phyloP scores from a whole-genome alignment of 192 early-diverging fungal genomes.

The Coemansia sp. region DNA sequence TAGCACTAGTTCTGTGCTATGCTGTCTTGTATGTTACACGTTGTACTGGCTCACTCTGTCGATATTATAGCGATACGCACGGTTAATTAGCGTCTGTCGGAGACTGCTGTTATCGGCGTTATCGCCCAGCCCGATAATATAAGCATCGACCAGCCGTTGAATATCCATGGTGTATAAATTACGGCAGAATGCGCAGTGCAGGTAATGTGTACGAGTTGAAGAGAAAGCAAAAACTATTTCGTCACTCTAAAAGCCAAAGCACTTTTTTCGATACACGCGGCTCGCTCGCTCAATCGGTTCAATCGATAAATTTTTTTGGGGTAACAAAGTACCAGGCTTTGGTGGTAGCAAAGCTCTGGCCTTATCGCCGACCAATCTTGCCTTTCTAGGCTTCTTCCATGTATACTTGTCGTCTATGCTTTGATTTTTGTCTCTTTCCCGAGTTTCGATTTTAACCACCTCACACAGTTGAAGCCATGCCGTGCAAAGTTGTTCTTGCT shows the following conservation, averaged over 20 bases:
- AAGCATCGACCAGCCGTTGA: slow-evolving; percentile 53
- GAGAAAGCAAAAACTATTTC: slow-evolving; percentile 3
- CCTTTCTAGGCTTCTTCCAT: slow-evolving; percentile 14
- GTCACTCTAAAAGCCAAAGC: too few species aligned
- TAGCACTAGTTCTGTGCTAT: neutral
- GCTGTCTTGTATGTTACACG: neutral
- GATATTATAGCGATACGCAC: slow-evolving; percentile 5
- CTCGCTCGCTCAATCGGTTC: neutral
- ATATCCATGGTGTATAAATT: slow-evolving; percentile 30
- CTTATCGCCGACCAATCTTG: neutral
- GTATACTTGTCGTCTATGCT: slow-evolving; percentile 1
- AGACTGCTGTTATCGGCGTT: slow-evolving; percentile 43
- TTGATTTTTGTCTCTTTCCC: neutral
- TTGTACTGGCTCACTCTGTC: neutral
- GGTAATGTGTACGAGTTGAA: neutral
- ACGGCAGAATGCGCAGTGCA: neutral
- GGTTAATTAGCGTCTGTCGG: slow-evolving; percentile 23
- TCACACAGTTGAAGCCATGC: slow-evolving; percentile 23
- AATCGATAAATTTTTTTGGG: neutral
- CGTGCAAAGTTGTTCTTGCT: slow-evolving; percentile 58
- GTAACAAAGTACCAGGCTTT: neutral
- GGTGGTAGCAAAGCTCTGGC: neutral
- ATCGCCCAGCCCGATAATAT: slow-evolving; percentile 50
- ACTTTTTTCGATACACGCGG: too few species aligned
- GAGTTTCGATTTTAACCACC: neutral